phyloP scores from a whole-genome alignment of 2,329 filamentous ascomycete genomes.

The Aspergillus tubingensis region DNA sequence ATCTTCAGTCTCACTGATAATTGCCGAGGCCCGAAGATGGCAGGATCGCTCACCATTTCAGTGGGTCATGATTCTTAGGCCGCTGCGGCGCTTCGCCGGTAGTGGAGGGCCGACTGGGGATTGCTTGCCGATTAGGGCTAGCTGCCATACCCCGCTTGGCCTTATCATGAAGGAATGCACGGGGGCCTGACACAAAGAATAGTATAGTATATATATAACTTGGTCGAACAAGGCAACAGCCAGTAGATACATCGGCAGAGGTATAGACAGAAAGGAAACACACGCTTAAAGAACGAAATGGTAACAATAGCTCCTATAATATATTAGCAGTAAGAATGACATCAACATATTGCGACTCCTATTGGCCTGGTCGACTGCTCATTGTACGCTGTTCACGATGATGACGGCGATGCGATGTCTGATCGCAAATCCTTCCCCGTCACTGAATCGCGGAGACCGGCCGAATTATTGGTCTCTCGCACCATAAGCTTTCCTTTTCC shows the following conservation, averaged over 20 bases:
- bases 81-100: background rate
- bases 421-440: background rate
- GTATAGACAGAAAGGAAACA: background rate
- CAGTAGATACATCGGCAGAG: background rate
- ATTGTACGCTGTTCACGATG: background rate
- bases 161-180: background rate
- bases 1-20: too few species aligned
- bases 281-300: background rate
- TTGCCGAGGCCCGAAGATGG: too few species aligned
- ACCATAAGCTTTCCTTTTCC: conserved; percentile 17
- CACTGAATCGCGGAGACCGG: conserved; percentile 9
- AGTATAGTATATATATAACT: background rate
- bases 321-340: background rate
- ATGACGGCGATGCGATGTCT: conserved; percentile 6
- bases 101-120: background rate
- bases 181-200: background rate
- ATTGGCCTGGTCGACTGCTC: too few species aligned
- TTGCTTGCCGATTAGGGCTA: background rate
- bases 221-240: background rate
- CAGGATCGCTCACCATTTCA: too few species aligned
- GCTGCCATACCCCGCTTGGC: background rate
- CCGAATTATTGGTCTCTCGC: conserved; percentile 14
- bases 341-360: too few species aligned
- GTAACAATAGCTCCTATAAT: background rate
- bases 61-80: background rate